Evolutionary conservation across 345 rosid genomes (phyloP).

Genomic region (Rhodomyrtus tomentosa): DNA sequence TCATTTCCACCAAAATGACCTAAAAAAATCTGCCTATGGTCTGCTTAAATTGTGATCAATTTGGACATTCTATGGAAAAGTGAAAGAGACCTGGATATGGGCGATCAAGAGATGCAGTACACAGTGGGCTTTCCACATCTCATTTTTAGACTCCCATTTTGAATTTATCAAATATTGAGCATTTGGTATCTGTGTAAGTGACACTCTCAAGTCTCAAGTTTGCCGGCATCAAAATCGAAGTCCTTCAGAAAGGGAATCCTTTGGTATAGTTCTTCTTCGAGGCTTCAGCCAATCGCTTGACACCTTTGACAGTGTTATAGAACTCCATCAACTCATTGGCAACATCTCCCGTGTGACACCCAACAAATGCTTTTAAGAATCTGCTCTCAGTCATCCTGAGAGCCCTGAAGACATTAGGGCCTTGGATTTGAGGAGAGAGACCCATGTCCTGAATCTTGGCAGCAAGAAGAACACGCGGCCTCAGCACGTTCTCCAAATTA

Average conservation of each 20-base stretch:
- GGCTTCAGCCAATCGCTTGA: constrained; percentile 52
- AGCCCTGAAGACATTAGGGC: constrained; percentile 21
- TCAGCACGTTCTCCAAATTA: constrained; percentile 47
- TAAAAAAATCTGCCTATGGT: too few relatives aligned
- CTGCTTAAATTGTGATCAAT: too few relatives aligned
- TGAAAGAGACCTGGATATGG: not conserved
- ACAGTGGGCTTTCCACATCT: not conserved
- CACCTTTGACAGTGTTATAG: constrained; percentile 30
- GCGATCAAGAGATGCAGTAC: not conserved
- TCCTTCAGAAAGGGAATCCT: constrained; percentile 63
- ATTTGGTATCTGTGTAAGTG: not conserved
- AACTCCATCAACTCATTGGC: constrained; percentile 43
- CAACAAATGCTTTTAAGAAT: constrained; percentile 44
- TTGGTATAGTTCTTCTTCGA: constrained; percentile 30
- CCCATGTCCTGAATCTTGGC: constrained; percentile 53
- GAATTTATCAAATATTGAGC: not conserved
- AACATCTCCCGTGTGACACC: constrained; percentile 44
- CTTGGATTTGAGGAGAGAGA: constrained; percentile 32
- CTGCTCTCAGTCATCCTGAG: constrained; percentile 60
- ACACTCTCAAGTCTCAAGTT: not conserved
- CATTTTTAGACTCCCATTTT: not conserved
- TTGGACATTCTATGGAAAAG: too few relatives aligned
- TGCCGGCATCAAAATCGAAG: not conserved
- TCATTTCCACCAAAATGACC: too few relatives aligned
- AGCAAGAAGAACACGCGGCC: constrained; percentile 47